Evolutionary conservation across 2,329 filamentous ascomycete genomes (phyloP), one percentile per base, ranked within the genome.

Genomic region (Gnomoniopsis smithogilvyi): DNA sequence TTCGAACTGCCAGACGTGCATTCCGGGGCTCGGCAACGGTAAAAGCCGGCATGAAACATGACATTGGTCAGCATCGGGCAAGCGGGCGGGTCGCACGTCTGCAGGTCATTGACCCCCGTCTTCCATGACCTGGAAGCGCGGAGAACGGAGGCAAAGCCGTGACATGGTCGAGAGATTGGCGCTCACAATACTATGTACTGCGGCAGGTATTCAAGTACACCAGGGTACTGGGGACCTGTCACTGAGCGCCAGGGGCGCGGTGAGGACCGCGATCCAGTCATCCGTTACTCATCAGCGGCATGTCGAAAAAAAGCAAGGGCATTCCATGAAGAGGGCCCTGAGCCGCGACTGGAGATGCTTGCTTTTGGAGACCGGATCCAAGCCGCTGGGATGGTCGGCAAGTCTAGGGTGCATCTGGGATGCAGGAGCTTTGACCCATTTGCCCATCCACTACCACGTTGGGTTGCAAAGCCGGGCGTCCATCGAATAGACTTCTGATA

Each of bases 41-140:
- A 62, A 50, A 49, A 62, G 57, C 60, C 60, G 57, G 54, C 54
- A 60, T 62, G 60, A 51, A 54, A 53, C 49, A 54, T 50, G 50
- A 54, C 48, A 54, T 56, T 62, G 60, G 53, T 41, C 41, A 60
- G 51, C 51, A 47, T 24, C 48, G 45, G 26, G 46, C 21, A 21
- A 15, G 17, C 22, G 8, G 30, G 45, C 26, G 56, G 48, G 56
- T 59, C 52, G 53, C 52, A 56, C 60, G 53, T 51, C n/a, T 56
- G 54, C 45, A 56, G 45, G 45, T 49, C 45, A 56, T 56, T 49
- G 46, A 30, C 33, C 45, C 52, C 52, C 52, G 52, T 47, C 36
- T 30, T 30, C 52, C 52, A 47, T 54, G 43, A 48, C 52, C 52
- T 47, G 34, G 52, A n/a, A 56, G 46, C 53, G 53, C 53, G 53